These are phyloP conservation scores for Talaromyces sp. DNA, from an alignment of 2,329 filamentous ascomycete genomes.

Conservation along the genomic window DNA sequence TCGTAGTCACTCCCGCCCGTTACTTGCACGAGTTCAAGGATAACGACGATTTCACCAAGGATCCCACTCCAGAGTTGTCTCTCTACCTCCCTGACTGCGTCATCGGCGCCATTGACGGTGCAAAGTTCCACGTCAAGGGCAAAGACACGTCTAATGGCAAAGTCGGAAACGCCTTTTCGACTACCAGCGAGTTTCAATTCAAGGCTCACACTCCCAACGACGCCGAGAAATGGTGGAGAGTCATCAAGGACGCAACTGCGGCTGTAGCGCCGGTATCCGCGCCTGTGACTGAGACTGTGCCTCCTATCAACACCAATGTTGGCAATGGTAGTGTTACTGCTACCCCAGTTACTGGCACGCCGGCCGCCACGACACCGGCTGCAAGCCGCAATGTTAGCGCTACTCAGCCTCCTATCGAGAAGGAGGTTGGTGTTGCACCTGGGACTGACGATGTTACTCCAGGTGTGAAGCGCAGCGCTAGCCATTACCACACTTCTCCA, in stretches of 20 bases:
- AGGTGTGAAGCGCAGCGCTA: conserved; percentile 26
- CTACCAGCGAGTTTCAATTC: conserved; percentile 77
- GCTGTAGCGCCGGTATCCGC: background rate
- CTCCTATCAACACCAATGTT: conserved; percentile 15
- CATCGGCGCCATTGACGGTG: conserved; percentile 67
- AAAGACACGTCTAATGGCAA: conserved; percentile 80
- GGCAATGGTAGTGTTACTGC: conserved; percentile 13
- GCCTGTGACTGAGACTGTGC: conserved; percentile 4
- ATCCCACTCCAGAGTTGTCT: conserved; percentile 72
- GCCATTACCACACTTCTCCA: conserved; percentile 30
- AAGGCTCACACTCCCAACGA: conserved; percentile 79
- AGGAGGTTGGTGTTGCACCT: conserved; percentile 3
- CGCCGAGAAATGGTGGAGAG: conserved; percentile 78
- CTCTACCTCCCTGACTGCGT: conserved; percentile 89
- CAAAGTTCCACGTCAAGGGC: conserved; percentile 92
- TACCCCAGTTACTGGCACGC: conserved; percentile 3
- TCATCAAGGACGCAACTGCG: conserved; percentile 52
- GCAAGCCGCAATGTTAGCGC: conserved; percentile 15
- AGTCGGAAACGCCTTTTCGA: conserved; percentile 75
- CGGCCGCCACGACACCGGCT: background rate
- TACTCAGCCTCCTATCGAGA: conserved; percentile 7
- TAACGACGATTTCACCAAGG: conserved; percentile 64
- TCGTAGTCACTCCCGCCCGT: conserved; percentile 81
- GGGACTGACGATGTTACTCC: background rate
- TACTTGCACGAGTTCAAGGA: conserved; percentile 97